These are phyloP conservation scores for Cladosporium velox DNA, from an alignment of 2,329 filamentous ascomycete genomes.

Conservation along the genomic window DNA sequence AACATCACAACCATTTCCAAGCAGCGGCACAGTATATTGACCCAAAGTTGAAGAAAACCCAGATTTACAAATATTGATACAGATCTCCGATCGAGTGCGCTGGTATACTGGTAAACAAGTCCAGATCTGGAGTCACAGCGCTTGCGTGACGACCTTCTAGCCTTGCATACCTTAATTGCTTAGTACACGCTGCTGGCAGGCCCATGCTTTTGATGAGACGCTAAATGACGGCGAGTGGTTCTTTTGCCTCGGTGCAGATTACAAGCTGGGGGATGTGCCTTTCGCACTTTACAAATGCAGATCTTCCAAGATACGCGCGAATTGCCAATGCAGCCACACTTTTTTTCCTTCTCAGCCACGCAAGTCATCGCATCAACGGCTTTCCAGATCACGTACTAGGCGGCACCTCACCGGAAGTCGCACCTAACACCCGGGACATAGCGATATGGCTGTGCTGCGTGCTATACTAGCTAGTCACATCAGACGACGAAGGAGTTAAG, in stretches of 20 bases:
- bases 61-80: not conserved
- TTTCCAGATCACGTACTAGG: not conserved
- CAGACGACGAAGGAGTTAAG: not conserved
- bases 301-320: not conserved
- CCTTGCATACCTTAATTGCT: not conserved
- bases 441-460: not conserved
- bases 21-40: not conserved
- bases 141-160: not conserved
- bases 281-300: not conserved
- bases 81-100: not conserved
- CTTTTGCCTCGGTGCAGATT: not conserved
- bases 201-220: constrained; percentile 9
- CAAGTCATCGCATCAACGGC: not conserved
- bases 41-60: not conserved
- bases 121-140: not conserved
- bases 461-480: not conserved
- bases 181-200: not conserved
- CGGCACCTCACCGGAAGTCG: not conserved
- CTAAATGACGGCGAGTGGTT: not conserved
- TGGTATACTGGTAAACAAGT: not conserved
- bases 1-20: not conserved
- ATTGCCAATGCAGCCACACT: not conserved
- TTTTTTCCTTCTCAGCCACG: not conserved
- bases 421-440: not conserved
- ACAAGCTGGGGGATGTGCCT: not conserved